Percentiles rank a stretch among this genome's conserved stretches.
phyloP scores from a whole-genome alignment of 805 yeast genomes.

The Cyberlindnera mycetangii region DNA sequence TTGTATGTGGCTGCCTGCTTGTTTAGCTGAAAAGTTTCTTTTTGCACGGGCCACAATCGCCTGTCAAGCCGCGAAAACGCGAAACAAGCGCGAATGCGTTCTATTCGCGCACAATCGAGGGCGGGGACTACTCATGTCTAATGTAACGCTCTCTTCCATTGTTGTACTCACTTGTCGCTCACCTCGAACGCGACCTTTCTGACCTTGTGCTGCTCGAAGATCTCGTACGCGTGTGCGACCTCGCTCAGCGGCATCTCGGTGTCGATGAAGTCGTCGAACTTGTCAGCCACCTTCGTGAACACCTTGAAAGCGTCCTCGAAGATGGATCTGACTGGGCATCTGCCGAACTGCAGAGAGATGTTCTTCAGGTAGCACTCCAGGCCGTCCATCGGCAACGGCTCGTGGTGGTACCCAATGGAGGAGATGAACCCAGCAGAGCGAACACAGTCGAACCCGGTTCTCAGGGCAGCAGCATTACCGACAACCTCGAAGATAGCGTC shows the following conservation, averaged over 20 bases:
- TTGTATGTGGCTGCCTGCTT: neutral
- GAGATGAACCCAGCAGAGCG: constrained; percentile 57
- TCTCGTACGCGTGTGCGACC: constrained; percentile 43
- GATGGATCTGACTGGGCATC: constrained; percentile 60
- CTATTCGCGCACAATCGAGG: neutral
- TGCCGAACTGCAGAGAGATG: constrained; percentile 55
- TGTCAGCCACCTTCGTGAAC: constrained; percentile 41
- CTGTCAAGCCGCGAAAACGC: too few relatives aligned
- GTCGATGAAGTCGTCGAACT: constrained; percentile 53
- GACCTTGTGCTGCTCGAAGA: constrained; percentile 52
- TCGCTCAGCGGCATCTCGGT: constrained; percentile 42
- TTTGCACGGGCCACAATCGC: constrained; percentile 4
- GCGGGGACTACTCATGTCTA: neutral
- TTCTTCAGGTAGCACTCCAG: constrained; percentile 57
- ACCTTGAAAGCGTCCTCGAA: constrained; percentile 50
- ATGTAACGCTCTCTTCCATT: too few relatives aligned
- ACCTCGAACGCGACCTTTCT: constrained; percentile 49
- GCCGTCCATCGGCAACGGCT: constrained; percentile 52
- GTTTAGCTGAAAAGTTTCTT: constrained; percentile 4
- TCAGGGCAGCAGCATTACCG: constrained; percentile 51
- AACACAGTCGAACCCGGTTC: constrained; percentile 49
- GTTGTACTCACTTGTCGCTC: neutral
- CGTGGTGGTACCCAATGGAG: constrained; percentile 61
- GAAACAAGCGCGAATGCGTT: neutral
- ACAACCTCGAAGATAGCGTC: constrained; percentile 62